These are phyloP conservation scores for Hanseniaspora lindneri DNA, from an alignment of 805 yeast species.

Conservation along the genomic window DNA sequence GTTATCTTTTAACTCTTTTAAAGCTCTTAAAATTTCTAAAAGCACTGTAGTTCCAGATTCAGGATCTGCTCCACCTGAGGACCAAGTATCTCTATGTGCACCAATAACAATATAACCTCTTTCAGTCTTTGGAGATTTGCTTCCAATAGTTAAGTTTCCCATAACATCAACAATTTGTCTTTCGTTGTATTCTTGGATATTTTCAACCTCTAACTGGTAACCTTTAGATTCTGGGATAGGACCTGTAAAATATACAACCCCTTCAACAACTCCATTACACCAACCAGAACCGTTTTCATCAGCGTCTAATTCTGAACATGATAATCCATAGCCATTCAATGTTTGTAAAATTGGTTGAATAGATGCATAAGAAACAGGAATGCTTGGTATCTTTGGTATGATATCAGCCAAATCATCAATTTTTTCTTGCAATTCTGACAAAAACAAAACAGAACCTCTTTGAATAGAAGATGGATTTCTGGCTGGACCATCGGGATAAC, in stretches of 20 bases:
- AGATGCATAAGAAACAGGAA: slow-evolving; percentile 56
- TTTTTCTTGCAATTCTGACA: slow-evolving; percentile 43
- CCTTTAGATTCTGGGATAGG: slow-evolving; percentile 30
- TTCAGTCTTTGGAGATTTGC: slow-evolving; percentile 36
- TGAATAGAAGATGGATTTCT: slow-evolving; percentile 66
- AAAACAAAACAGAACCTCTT: slow-evolving; percentile 60
- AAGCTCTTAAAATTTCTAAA: slow-evolving; percentile 51
- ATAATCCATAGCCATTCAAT: slow-evolving; percentile 47
- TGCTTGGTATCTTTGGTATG: slow-evolving; percentile 56
- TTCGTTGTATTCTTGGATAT: slow-evolving; percentile 49
- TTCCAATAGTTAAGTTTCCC: slow-evolving; percentile 37
- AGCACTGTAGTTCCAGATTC: slow-evolving; percentile 59
- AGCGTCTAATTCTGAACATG: slow-evolving; percentile 30
- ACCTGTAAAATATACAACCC: slow-evolving; percentile 42
- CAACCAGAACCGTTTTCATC: slow-evolving; percentile 25
- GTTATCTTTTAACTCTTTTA: slow-evolving; percentile 36
- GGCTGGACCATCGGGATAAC: slow-evolving; percentile 69
- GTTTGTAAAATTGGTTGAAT: slow-evolving; percentile 49
- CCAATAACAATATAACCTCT: slow-evolving; percentile 51
- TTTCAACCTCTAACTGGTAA: slow-evolving; percentile 41
- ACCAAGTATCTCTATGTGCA: slow-evolving; percentile 75
- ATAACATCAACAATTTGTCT: slow-evolving; percentile 52
- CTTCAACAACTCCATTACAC: slow-evolving; percentile 34
- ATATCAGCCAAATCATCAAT: slow-evolving; percentile 39
- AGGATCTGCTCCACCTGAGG: slow-evolving; percentile 72